Percentiles rank a stretch among this genome's conserved stretches.
Evolutionary conservation across 1,139 yeast genomes (phyloP).

Genomic region (Suhomyces taliae): DNA sequence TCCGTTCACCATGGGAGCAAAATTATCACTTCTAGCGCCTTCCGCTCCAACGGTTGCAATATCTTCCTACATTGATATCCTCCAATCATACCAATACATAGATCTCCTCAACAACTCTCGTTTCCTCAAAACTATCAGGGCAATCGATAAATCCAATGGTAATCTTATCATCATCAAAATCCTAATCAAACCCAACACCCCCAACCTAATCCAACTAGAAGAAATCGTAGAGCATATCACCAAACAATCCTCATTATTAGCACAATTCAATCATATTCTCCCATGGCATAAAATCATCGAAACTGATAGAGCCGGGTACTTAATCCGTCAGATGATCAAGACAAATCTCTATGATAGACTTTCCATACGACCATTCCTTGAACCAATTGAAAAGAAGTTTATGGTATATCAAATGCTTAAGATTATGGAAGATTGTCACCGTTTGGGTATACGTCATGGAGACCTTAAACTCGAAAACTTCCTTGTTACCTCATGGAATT

Average conservation of each 20-base stretch:
- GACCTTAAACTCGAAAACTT: slow-evolving; percentile 91
- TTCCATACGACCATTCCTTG: slow-evolving; percentile 84
- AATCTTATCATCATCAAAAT: slow-evolving; percentile 70
- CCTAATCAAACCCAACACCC: slow-evolving; percentile 67
- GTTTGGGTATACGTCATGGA: slow-evolving; percentile 69
- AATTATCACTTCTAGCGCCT: slow-evolving; percentile 81
- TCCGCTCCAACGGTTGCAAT: slow-evolving; percentile 90
- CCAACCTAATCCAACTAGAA: slow-evolving; percentile 32
- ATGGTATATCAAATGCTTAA: slow-evolving; percentile 74
- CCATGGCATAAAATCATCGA: slow-evolving; percentile 77
- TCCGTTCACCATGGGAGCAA: slow-evolving; percentile 67
- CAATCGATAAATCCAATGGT: slow-evolving; percentile 63
- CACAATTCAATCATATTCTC: slow-evolving; percentile 60
- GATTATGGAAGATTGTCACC: slow-evolving; percentile 64
- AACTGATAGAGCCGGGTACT: slow-evolving; percentile 89
- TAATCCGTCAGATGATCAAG: slow-evolving; percentile 77
- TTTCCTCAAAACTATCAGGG: slow-evolving; percentile 83
- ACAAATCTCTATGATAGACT: slow-evolving; percentile 83
- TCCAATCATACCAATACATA: slow-evolving; percentile 71
- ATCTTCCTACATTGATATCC: slow-evolving; percentile 82
- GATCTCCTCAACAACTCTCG: slow-evolving; percentile 73
- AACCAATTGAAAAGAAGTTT: slow-evolving; percentile 79
- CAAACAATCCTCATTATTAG: slow-evolving; percentile 37
- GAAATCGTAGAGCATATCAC: slow-evolving; percentile 33
- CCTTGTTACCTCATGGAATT: slow-evolving; percentile 84